Percentiles rank a stretch among this genome's conserved stretches.
Evolutionary conservation across 1,284 basidiomycete species (phyloP).

Genomic region (Fomitiporia mediterranea): DNA sequence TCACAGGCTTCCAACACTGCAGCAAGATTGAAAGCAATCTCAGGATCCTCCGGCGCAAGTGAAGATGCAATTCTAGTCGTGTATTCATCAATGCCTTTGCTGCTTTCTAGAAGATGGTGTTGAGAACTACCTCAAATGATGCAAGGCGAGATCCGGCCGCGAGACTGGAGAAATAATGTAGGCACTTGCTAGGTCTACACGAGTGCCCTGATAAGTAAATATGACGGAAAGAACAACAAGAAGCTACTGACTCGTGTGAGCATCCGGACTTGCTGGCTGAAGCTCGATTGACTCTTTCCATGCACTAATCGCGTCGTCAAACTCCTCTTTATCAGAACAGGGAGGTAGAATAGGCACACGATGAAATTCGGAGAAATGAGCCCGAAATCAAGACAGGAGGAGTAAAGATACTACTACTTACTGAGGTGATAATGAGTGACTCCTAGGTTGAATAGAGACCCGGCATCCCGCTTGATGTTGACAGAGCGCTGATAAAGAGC

Average conservation of each 20-base stretch:
- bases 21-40: conserved; percentile 92
- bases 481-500: conserved; percentile 76
- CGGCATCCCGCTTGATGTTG: conserved; percentile 76
- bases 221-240: conserved; percentile 16
- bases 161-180: conserved; percentile 86
- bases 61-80: conserved; percentile 73
- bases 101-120: neutral
- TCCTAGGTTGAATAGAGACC: conserved; percentile 84
- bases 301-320: conserved; percentile 75
- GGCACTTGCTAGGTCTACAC: conserved; percentile 83
- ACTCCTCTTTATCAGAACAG: conserved; percentile 60
- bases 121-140: conserved; percentile 69
- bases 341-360: conserved; percentile 1
- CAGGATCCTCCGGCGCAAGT: conserved; percentile 87
- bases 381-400: conserved; percentile 19
- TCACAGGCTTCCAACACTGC: conserved; percentile 86
- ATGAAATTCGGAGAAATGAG: conserved; percentile 10
- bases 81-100: conserved; percentile 2
- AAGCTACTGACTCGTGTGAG: conserved; percentile 80
- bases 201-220: conserved; percentile 10
- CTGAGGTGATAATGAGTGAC: conserved; percentile 88
- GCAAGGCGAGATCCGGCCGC: conserved; percentile 85
- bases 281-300: conserved; percentile 86
- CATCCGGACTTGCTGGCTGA: conserved; percentile 83
- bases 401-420: conserved; percentile 36